These are phyloP conservation scores for Haplosporangium gracile DNA, from an alignment of 192 early-diverging fungal genomes.

Conservation along the genomic window DNA sequence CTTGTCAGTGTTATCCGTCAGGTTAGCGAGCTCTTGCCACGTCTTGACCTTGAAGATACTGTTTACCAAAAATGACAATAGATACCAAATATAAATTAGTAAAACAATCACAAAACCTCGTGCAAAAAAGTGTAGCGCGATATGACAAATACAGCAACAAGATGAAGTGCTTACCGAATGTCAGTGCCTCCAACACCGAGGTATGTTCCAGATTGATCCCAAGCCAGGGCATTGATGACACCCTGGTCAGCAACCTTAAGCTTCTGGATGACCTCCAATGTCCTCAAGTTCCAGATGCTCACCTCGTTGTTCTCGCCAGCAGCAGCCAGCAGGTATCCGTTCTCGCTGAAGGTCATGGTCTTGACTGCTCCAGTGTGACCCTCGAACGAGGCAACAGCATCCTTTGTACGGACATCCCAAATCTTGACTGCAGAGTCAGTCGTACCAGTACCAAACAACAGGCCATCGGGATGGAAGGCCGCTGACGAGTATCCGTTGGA, in stretches of 20 bases:
- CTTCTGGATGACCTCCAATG: slow-evolving; percentile 77
- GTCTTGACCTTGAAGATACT: slow-evolving; percentile 80
- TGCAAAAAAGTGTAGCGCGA: not conserved
- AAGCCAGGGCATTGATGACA: slow-evolving; percentile 72
- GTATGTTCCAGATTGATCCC: slow-evolving; percentile 90
- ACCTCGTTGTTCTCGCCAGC: slow-evolving; percentile 77
- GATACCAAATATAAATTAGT: not conserved
- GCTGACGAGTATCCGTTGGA: slow-evolving; percentile 71
- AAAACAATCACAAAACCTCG: not conserved
- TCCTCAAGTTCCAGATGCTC: slow-evolving; percentile 95
- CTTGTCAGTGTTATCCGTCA: slow-evolving; percentile 65
- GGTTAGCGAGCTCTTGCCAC: slow-evolving; percentile 64
- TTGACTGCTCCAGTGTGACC: slow-evolving; percentile 73
- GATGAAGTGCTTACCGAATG: slow-evolving; percentile 51
- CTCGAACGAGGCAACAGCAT: slow-evolving; percentile 75
- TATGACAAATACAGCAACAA: not conserved
- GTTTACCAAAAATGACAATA: slow-evolving; percentile 1
- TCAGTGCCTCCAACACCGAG: slow-evolving; percentile 79
- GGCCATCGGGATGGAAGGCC: slow-evolving; percentile 94
- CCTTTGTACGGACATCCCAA: slow-evolving; percentile 85
- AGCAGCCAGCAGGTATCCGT: slow-evolving; percentile 94
- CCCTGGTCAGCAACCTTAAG: slow-evolving; percentile 70
- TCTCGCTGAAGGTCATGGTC: slow-evolving; percentile 90
- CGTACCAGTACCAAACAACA: slow-evolving; percentile 86
- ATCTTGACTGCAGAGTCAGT: slow-evolving; percentile 78